Evolutionary conservation across 2,329 filamentous ascomycete genomes (phyloP).

Genomic region (Colletotrichum sp.): DNA sequence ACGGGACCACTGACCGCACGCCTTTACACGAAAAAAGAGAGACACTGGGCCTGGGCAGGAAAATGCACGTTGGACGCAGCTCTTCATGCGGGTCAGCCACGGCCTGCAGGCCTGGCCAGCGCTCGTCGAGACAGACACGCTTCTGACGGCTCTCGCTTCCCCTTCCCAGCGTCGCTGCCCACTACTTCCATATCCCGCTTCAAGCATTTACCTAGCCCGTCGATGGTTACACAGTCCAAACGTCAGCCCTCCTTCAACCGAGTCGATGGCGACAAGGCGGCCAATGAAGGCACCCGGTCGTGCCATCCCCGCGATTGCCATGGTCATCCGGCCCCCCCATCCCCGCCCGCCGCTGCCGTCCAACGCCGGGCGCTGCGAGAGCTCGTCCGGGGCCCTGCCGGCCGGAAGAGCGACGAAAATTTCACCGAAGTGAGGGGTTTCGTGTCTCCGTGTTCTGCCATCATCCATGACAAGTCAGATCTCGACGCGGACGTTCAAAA

Average conservation of each 20-base stretch:
- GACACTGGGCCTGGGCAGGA: background rate
- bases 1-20: background rate
- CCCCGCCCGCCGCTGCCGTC: background rate
- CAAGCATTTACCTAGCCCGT: background rate
- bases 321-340: background rate
- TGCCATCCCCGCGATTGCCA: background rate
- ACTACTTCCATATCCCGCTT: background rate
- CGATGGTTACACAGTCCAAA: background rate
- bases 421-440: background rate
- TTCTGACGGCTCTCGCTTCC: background rate
- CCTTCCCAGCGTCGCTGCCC: background rate
- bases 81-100: conserved; percentile 6
- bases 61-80: conserved; percentile 9
- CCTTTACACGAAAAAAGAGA: background rate
- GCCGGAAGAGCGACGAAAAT: background rate
- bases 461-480: conserved; percentile 2
- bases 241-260: background rate
- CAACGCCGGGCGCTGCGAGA: background rate
- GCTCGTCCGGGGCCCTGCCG: background rate
- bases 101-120: background rate
- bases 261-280: background rate
- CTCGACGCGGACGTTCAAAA: background rate
- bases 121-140: background rate
- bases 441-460: background rate
- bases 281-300: background rate